Conservation (phyloP, 2,329 filamentous ascomycete species). For the Pyricularia sp. region DNA sequence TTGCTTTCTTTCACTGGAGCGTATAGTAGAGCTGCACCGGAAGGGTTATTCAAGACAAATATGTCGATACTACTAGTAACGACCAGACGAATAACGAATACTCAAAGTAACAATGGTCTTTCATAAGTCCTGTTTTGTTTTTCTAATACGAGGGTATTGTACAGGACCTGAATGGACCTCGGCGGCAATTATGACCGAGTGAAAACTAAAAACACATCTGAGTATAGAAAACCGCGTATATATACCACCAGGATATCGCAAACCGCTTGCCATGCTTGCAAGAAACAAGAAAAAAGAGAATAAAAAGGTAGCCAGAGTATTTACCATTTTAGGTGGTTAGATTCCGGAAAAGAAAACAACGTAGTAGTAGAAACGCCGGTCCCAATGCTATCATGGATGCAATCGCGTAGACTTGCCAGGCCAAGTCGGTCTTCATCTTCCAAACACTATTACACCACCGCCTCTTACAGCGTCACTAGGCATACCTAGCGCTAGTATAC, state of each 20-base stretch:
- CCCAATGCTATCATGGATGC: background rate
- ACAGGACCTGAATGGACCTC: background rate
- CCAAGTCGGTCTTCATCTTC: background rate
- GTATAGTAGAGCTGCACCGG: background rate
- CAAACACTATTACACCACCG: background rate
- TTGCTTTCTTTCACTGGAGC: background rate
- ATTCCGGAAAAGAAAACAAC: background rate
- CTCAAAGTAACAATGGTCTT: background rate
- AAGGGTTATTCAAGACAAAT: background rate
- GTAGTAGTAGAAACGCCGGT: conserved; percentile 2
- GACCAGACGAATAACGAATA: background rate
- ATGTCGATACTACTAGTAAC: background rate
- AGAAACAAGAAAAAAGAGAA: background rate
- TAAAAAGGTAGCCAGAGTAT: background rate
- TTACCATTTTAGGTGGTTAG: background rate
- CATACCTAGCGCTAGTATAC: conserved; percentile 5
- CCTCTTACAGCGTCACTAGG: conserved; percentile 6
- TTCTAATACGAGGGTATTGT: background rate
- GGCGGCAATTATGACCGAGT: background rate
- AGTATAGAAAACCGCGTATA: background rate
- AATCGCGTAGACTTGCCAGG: background rate
- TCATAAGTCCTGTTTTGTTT: background rate
- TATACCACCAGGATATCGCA: conserved; percentile 1
- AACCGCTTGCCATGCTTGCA: background rate
- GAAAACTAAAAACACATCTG: background rate